Evolutionary conservation across 768 basidiomycete species (phyloP).

Genomic region (Daedalea quercina): DNA sequence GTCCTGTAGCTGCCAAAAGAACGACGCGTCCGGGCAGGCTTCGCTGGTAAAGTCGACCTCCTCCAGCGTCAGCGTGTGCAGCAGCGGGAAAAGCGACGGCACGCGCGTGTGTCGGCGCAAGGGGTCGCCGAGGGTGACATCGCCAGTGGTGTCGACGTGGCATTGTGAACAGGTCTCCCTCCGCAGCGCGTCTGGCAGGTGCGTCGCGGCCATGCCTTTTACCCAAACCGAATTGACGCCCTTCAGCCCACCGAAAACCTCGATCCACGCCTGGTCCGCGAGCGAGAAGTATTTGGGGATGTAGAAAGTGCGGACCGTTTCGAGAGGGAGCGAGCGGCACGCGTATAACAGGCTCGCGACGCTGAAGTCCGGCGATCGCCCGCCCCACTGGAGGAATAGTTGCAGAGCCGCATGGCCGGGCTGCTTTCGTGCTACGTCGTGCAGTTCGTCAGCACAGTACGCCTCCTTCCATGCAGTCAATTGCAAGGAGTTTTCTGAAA

Average conservation of each 20-base stretch:
- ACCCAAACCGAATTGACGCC: neutral
- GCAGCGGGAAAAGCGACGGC: neutral
- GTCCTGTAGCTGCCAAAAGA: conserved; percentile 3
- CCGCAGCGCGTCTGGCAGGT: neutral
- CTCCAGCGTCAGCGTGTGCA: neutral
- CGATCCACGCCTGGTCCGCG: neutral
- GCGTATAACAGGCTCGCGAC: neutral
- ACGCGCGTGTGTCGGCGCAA: neutral
- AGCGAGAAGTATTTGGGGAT: conserved; percentile 1
- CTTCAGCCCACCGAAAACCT: neutral
- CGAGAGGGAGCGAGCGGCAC: neutral
- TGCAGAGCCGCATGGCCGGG: neutral
- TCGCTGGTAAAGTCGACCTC: conserved; percentile 1
- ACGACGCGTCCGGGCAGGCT: neutral
- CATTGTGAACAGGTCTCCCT: neutral
- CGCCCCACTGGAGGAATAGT: neutral
- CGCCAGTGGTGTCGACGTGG: neutral
- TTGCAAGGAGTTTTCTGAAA: neutral
- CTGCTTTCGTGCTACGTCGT: neutral
- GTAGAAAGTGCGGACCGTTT: neutral
- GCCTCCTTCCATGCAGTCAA: neutral
- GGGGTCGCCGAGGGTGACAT: neutral
- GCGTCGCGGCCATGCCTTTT: neutral
- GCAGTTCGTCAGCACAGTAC: neutral
- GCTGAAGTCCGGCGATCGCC: neutral